phyloP scores from a whole-genome alignment of 192 early-diverging fungal species.

The Neocallimastix lanati region DNA sequence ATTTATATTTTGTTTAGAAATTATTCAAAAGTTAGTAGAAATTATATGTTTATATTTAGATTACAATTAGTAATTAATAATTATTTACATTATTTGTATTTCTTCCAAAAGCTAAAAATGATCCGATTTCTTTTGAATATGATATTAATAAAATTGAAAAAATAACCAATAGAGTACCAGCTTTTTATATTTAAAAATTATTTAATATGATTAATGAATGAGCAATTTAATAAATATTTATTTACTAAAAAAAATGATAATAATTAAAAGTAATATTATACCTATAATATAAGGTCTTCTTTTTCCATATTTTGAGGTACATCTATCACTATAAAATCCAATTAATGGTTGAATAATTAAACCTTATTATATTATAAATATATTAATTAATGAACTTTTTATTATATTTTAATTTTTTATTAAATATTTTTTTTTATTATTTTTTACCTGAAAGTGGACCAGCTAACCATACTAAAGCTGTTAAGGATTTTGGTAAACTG shows the following conservation, averaged over 20 bases:
- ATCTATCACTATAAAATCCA: conserved; percentile 64
- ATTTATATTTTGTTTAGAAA: neutral
- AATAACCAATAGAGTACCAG: conserved; percentile 38
- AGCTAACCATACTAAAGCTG: conserved; percentile 87
- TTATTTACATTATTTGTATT: neutral
- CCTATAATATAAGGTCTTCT: conserved; percentile 67
- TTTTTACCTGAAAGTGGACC: conserved; percentile 53
- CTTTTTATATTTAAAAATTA: neutral
- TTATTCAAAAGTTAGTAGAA: conserved; percentile 3
- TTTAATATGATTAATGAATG: no score
- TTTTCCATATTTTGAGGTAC: conserved; percentile 49
- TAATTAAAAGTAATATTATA: neutral
- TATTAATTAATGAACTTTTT: neutral
- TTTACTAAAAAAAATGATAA: no score
- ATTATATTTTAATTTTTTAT: neutral
- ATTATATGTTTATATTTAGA: neutral
- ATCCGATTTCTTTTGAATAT: conserved; percentile 43
- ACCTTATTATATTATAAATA: conserved; percentile 7
- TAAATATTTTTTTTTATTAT: no score
- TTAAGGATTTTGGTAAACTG: conserved; percentile 57
- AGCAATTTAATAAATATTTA: no score
- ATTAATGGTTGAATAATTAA: conserved; percentile 55
- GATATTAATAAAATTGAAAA: conserved; percentile 51
- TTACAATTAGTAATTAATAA: neutral
- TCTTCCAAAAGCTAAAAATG: neutral